Evolutionary conservation across 257 asterid genomes (phyloP), one percentile per base, ranked within the genome.

Genomic region (Gardenia jasminoides): DNA sequence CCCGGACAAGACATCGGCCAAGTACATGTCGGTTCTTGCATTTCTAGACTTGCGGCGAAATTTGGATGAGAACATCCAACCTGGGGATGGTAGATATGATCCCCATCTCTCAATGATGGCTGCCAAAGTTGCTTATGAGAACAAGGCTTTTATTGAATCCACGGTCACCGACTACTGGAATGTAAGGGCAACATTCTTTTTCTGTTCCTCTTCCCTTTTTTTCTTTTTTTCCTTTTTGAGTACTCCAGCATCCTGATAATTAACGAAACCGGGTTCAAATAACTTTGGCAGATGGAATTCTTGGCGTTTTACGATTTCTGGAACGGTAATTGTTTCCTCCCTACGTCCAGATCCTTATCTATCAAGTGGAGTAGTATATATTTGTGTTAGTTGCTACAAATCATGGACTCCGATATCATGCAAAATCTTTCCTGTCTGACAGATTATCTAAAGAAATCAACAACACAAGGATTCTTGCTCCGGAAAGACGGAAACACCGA

Each of bases 401-500:
- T n/a, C n/a, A n/a, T n/a, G n/a, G n/a, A n/a, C n/a, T n/a, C n/a
- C n/a, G n/a, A n/a, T n/a, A 13, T 11, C 7, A 65, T 46, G 22
- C n/a, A 19, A 79, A 24, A 22, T 59, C n/a, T 56, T 26, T 15
- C 43, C 5, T 39, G 11, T 15, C 78, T 68, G 46, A 26, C 80
- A 91, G 92, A 83, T 13, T 84, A 79, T 41, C 83, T 74, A 10
- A 39, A 83, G 33, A 80, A 54, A 19, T 41, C 77, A 2, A 76
- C 88, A 71, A 89, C 92, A 30, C 92, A 91, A 78, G 91, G 87
- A 33, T 91, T 88, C 82, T 31, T 87, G 59, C 80, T 87, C 58
- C 85, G 70, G 2, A 22, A 58, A 15, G 91, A 88, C 68, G 62
- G 30, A 70, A 76, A 8, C 6, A 59, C 44, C 13, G 56, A 68